Percentiles rank a stretch among this genome's conserved stretches.
Conservation (phyloP, 306 rosid species). For the Abrus precatorius region DNA sequence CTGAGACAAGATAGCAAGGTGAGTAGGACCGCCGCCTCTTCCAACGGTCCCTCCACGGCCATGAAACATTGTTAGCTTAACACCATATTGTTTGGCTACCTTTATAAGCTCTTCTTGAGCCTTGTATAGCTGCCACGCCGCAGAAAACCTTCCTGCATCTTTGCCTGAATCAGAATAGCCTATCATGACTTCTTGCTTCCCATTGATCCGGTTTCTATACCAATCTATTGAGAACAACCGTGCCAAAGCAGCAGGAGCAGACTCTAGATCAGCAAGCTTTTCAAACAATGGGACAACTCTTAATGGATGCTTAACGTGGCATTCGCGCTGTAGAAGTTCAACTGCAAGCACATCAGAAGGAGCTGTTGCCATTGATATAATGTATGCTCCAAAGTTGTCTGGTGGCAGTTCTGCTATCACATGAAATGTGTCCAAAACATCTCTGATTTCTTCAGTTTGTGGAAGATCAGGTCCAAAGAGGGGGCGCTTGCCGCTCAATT, state of each 20-base stretch:
- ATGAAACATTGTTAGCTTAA: constrained; percentile 93
- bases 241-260: constrained; percentile 86
- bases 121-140: constrained; percentile 94
- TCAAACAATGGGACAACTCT: constrained; percentile 95
- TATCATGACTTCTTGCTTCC: constrained; percentile 97
- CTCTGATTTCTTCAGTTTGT: constrained; percentile 83
- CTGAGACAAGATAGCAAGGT: constrained; percentile 94
- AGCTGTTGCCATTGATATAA: constrained; percentile 95
- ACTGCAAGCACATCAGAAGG: constrained; percentile 93
- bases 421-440: constrained; percentile 81
- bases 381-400: constrained; percentile 88
- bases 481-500: constrained; percentile 84
- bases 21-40: constrained; percentile 95
- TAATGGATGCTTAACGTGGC: constrained; percentile 72
- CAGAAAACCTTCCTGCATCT: constrained; percentile 95
- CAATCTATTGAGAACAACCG: constrained; percentile 85
- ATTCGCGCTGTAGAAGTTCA: constrained; percentile 86
- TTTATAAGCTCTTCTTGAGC: constrained; percentile 93
- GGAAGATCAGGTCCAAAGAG: constrained; percentile 91
- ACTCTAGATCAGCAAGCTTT: constrained; percentile 88
- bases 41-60: constrained; percentile 99
- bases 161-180: constrained; percentile 97
- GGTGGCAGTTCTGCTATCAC: constrained; percentile 89
- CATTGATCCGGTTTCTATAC: constrained; percentile 78
- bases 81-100: constrained; percentile 82